Conservation (phyloP, 2,329 filamentous ascomycete species). For the Bipolaris oryzae region DNA sequence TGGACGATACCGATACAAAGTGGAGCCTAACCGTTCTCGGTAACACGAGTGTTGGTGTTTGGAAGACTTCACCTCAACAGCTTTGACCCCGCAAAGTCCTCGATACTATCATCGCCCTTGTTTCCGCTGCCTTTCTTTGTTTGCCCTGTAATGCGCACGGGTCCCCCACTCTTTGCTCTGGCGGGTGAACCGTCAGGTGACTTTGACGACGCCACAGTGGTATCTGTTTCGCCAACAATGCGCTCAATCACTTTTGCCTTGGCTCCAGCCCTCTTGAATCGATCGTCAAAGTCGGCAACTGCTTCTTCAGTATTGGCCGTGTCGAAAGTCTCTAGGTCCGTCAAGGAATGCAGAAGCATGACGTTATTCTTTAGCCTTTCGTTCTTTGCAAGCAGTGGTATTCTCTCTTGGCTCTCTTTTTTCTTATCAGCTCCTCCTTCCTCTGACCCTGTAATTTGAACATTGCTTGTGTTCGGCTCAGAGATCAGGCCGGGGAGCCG, state of each 20-base stretch:
- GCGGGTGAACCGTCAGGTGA: constrained; percentile 41
- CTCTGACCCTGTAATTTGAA: background rate
- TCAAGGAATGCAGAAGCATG: constrained; percentile 73
- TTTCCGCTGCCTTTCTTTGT: constrained; percentile 17
- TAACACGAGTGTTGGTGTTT: background rate
- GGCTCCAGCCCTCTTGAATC: constrained; percentile 79
- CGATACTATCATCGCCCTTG: constrained; percentile 40
- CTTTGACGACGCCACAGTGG: constrained; percentile 1
- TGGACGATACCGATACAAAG: background rate
- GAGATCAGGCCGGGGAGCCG: constrained; percentile 54
- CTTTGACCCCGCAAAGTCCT: constrained; percentile 42
- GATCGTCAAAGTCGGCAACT: constrained; percentile 89
- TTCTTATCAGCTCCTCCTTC: background rate
- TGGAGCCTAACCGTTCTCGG: background rate
- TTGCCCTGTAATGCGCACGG: constrained; percentile 24
- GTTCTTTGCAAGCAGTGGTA: constrained; percentile 61
- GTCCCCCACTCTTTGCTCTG: constrained; percentile 19
- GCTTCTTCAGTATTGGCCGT: constrained; percentile 86
- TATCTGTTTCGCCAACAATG: constrained; percentile 56
- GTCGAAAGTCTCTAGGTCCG: constrained; percentile 77
- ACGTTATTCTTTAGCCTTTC: constrained; percentile 78
- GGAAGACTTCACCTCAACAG: constrained; percentile 26
- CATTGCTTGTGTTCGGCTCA: background rate
- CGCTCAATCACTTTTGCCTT: constrained; percentile 87
- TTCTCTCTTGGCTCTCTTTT: background rate